Conservation (phyloP, 352 stramenopile species). For the Globisporangium carolinianum region DNA sequence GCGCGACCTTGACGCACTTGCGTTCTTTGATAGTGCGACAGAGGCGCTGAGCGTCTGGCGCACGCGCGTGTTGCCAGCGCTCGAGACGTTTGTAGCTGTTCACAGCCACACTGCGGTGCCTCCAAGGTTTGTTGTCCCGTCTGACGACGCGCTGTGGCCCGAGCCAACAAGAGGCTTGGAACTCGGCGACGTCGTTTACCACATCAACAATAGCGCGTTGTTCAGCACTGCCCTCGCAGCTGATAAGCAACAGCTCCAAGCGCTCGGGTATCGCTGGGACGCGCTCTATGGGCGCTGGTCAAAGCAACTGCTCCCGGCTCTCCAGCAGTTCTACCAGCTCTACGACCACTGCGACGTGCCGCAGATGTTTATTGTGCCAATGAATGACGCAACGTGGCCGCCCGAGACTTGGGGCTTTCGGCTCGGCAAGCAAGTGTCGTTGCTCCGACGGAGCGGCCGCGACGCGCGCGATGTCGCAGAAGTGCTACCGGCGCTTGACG, state of each 20-base stretch:
- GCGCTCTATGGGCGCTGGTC: slow-evolving; percentile 53
- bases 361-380: slow-evolving; percentile 84
- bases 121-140: slow-evolving; percentile 48
- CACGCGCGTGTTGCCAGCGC: slow-evolving; percentile 27
- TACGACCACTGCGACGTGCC: slow-evolving; percentile 87
- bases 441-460: slow-evolving; percentile 43
- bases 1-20: slow-evolving; percentile 25
- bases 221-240: slow-evolving; percentile 34
- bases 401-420: slow-evolving; percentile 75
- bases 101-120: slow-evolving; percentile 34
- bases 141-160: slow-evolving; percentile 36
- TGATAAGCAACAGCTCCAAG: slow-evolving; percentile 31
- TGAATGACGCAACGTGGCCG: slow-evolving; percentile 66
- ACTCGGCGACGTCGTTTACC: slow-evolving; percentile 52
- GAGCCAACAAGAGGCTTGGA: slow-evolving; percentile 22
- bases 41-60: slow-evolving; percentile 25
- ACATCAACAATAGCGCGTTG: slow-evolving; percentile 31
- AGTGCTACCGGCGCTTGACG: slow-evolving; percentile 47
- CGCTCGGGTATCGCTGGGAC: slow-evolving; percentile 52
- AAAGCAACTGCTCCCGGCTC: slow-evolving; percentile 45
- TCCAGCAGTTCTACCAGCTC: slow-evolving; percentile 69
- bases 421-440: slow-evolving; percentile 79
- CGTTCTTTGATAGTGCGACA: slow-evolving; percentile 27
- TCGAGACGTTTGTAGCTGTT: slow-evolving; percentile 26
- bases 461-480: slow-evolving; percentile 33